Percentiles rank a stretch among this genome's conserved stretches.
phyloP scores from a whole-genome alignment of 1,284 basidiomycete species.

The Ganoderma lucidum region DNA sequence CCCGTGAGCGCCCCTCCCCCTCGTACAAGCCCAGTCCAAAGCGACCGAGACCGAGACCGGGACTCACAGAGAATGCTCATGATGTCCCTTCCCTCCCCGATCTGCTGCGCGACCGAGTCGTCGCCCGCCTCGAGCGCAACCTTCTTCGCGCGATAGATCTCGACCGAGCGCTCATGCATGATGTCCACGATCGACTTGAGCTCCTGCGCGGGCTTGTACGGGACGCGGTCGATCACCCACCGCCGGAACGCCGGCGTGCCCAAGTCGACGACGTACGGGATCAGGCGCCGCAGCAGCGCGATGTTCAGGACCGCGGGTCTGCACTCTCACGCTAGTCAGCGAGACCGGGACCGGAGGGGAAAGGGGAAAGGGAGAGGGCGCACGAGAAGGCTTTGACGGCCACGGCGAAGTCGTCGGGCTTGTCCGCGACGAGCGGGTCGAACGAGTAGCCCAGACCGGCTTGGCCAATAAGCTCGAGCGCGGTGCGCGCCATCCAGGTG shows the following conservation, averaged over 20 bases:
- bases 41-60: background rate
- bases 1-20: background rate
- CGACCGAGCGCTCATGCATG: conserved; percentile 26
- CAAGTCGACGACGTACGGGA: conserved; percentile 16
- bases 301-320: background rate
- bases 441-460: conserved; percentile 48
- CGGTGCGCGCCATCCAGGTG: conserved; percentile 44
- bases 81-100: conserved; percentile 42
- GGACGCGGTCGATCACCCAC: conserved; percentile 27
- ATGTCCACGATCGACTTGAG: conserved; percentile 31
- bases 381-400: conserved; percentile 14
- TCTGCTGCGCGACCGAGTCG: conserved; percentile 35
- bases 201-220: conserved; percentile 27
- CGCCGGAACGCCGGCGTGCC: conserved; percentile 28
- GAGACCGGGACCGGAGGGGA: background rate
- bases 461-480: conserved; percentile 48
- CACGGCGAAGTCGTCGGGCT: conserved; percentile 35
- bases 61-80: conserved; percentile 42
- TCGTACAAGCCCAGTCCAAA: too few relatives aligned
- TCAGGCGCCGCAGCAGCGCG: conserved; percentile 5
- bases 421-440: conserved; percentile 38
- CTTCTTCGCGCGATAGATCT: conserved; percentile 37
- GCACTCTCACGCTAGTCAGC: too few relatives aligned
- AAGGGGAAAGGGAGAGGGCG: background rate
- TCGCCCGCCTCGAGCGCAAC: conserved; percentile 38